Evolutionary conservation across 768 basidiomycete genomes (phyloP), one percentile per base, ranked within the genome.

Genomic region (Leccinum uliginosum): DNA sequence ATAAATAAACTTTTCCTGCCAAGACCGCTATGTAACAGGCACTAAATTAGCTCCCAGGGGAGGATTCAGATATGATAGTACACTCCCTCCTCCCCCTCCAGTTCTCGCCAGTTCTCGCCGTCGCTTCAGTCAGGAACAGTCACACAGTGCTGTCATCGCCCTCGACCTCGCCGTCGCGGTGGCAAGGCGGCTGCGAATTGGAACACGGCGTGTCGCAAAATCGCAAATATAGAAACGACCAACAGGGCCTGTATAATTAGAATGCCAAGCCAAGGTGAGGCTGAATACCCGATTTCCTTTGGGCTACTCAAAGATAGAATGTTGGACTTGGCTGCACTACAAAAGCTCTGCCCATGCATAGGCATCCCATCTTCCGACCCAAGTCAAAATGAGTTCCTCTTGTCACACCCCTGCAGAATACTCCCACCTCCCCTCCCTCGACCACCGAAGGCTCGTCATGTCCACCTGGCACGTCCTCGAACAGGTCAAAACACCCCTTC

Each of bases 391-490:
- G 71, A 65, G 59, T 60, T 38, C 61, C 45, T 65, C 62, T 61
- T 59, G 59, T 51, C 59, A 59, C 52, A 57, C 53, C 53, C 59
- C 65, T 58, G 48, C 55, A 21, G 62, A 61, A 51, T 55, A 54
- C 48, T 56, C 56, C 57, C 65, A 55, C 49, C 58, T 60, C 24
- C 26, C 53, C 51, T 24, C 56, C 53, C 52, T 64, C 29, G 68
- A 67, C 61, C 67, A 65, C 51, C 69, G 56, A 23, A 59, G 68
- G n/a, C 70, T 81, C 53, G 55, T 79, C 58, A 68, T 73, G 47
- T 74, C 79, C n/a, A 74, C 77, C 21, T 76, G 76, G 72, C 76
- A 78, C 12, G 58, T 75, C 52, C 67, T 80, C 46, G 77, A 80
- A 51, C 79, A 81, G 76, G 80, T 80, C 55, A 43, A 30, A 51